phyloP scores from a whole-genome alignment of 2,329 filamentous ascomycete species.

The Cyanodermella asteris region DNA sequence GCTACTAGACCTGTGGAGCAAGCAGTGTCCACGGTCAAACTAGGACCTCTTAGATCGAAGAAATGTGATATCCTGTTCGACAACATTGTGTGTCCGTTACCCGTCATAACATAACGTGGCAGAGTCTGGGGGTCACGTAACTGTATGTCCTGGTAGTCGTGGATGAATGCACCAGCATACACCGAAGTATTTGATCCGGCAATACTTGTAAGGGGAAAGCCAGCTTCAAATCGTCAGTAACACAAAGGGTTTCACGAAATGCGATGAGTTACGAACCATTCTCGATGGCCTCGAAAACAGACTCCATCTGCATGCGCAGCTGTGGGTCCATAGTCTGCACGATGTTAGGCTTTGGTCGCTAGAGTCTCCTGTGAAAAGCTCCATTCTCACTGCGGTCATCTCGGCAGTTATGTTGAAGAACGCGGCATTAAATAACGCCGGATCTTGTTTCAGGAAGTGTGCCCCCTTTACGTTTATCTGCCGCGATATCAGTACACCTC shows the following conservation, averaged over 20 bases:
- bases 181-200: conserved; percentile 14
- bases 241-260: neutral
- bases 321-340: conserved; percentile 11
- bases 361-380: neutral
- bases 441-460: conserved; percentile 12
- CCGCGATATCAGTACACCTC: neutral
- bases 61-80: conserved; percentile 13
- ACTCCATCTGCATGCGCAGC: conserved; percentile 11
- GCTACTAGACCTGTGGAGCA: conserved; percentile 14
- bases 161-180: conserved; percentile 12
- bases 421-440: conserved; percentile 13
- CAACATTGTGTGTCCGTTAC: conserved; percentile 11
- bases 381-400: conserved; percentile 9
- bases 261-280: conserved; percentile 7
- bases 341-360: conserved; percentile 3
- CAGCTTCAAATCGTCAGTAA: conserved; percentile 1
- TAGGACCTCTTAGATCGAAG: conserved; percentile 12
- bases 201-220: conserved; percentile 10
- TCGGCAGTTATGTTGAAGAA: conserved; percentile 16
- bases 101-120: conserved; percentile 10
- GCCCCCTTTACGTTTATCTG: conserved; percentile 2
- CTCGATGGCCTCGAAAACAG: conserved; percentile 11
- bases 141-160: conserved; percentile 13
- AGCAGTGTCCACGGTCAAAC: conserved; percentile 12
- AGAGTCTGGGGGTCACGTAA: conserved; percentile 8